Percentiles rank a stretch among this genome's conserved stretches.
These are phyloP conservation scores for Schwanniomyces yamadae DNA, from an alignment of 805 yeast genomes.

Conservation along the genomic window DNA sequence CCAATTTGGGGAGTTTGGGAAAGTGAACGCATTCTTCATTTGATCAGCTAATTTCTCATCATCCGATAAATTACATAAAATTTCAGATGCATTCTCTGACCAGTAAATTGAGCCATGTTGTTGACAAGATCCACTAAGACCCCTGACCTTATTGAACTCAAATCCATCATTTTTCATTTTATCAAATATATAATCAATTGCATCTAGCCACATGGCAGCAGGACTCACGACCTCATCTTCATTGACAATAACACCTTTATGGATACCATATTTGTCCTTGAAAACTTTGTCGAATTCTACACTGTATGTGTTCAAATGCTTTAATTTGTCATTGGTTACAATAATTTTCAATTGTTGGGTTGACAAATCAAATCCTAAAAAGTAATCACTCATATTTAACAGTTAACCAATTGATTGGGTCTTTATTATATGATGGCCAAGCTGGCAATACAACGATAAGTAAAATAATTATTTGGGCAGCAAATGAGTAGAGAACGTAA, in stretches of 20 bases:
- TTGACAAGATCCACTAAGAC: constrained; percentile 84
- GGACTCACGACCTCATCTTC: constrained; percentile 69
- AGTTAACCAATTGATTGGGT: constrained; percentile 49
- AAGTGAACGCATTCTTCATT: constrained; percentile 54
- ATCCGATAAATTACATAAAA: constrained; percentile 38
- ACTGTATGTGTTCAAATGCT: constrained; percentile 53
- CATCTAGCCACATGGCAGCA: constrained; percentile 87
- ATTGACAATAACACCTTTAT: constrained; percentile 67
- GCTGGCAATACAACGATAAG: constrained; percentile 50
- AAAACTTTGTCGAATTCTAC: constrained; percentile 73
- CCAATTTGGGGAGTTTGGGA: constrained; percentile 82
- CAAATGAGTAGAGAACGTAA: constrained; percentile 38
- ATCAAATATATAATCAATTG: constrained; percentile 62
- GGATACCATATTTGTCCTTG: constrained; percentile 56
- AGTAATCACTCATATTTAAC: constrained; percentile 33
- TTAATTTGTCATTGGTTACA: constrained; percentile 54
- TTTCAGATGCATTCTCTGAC: constrained; percentile 48
- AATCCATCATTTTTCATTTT: constrained; percentile 51
- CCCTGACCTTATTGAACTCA: constrained; percentile 59
- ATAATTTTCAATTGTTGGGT: constrained; percentile 86
- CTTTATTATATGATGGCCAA: constrained; percentile 53
- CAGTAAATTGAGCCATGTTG: constrained; percentile 91
- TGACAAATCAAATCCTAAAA: constrained; percentile 80
- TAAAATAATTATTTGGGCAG: constrained; percentile 27
- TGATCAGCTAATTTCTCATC: constrained; percentile 43